Evolutionary conservation across 495 filamentous ascomycete genomes (phyloP).

Genomic region (Penicillium paxilli): DNA sequence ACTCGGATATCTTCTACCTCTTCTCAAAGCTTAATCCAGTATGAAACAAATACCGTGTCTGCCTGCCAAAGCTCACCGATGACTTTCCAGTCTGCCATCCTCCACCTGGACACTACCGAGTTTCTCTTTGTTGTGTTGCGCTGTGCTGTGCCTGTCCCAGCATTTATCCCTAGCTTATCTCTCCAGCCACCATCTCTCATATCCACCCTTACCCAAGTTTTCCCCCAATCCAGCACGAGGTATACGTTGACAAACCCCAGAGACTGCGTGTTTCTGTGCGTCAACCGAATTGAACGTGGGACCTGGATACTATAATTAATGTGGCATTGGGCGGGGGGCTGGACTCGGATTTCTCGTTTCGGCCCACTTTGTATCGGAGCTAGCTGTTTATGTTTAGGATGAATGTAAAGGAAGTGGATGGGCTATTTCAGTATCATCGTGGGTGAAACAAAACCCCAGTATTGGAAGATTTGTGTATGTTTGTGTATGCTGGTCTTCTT

Average conservation of each 20-base stretch:
- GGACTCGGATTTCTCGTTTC: constrained; percentile 7
- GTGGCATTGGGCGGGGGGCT: constrained; percentile 1
- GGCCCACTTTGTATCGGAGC: constrained; percentile 19
- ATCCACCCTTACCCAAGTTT: no score
- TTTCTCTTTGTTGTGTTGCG: no score
- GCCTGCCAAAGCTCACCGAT: no score
- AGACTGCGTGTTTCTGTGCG: constrained; percentile 6
- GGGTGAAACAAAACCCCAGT: no score
- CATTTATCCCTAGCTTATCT: no score
- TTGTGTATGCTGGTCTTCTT: neutral
- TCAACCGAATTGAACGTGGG: constrained; percentile 3
- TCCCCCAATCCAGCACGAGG: neutral
- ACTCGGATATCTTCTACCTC: neutral
- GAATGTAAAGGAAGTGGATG: neutral
- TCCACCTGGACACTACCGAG: no score
- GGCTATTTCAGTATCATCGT: no score
- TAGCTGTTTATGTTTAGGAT: constrained; percentile 3
- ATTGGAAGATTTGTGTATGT: neutral
- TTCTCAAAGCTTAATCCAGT: neutral
- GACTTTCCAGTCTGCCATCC: no score
- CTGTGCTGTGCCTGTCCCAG: no score
- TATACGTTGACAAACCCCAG: neutral
- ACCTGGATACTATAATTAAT: constrained; percentile 15
- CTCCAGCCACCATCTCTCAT: no score
- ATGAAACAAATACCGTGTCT: neutral